Conservation (phyloP, 805 yeast genomes). For the Saturnispora serradocipensis region DNA sequence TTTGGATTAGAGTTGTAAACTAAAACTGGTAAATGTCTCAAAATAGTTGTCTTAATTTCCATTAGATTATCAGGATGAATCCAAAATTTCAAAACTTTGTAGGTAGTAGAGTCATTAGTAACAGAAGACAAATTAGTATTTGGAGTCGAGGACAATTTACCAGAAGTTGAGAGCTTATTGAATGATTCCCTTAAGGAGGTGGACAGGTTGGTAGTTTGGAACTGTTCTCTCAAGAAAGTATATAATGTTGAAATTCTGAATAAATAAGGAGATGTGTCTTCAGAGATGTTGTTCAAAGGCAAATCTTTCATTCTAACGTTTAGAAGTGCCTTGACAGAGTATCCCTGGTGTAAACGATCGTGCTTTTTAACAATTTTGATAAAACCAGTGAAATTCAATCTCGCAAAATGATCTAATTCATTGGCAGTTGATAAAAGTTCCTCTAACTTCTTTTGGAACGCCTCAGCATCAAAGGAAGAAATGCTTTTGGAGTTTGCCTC, state of each 20-base stretch:
- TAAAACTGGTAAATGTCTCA: constrained; percentile 87
- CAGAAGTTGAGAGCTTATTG: constrained; percentile 37
- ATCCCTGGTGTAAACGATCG: constrained; percentile 79
- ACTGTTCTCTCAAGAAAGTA: constrained; percentile 71
- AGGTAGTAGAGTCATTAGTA: constrained; percentile 24
- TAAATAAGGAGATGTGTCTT: constrained; percentile 86
- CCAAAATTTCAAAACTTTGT: constrained; percentile 82
- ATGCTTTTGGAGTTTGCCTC: constrained; percentile 19
- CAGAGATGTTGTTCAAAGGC: constrained; percentile 74
- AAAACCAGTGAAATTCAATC: constrained; percentile 92
- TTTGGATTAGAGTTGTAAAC: constrained; percentile 53
- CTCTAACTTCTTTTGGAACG: constrained; percentile 64
- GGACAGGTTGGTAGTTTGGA: constrained; percentile 29
- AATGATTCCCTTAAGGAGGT: constrained; percentile 37
- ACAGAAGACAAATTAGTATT: constrained; percentile 16
- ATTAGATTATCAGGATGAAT: constrained; percentile 91
- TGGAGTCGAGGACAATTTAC: constrained; percentile 28
- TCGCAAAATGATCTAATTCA: constrained; percentile 80
- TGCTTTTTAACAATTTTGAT: constrained; percentile 92
- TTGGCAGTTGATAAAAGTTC: constrained; percentile 65
- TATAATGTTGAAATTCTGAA: constrained; percentile 76
- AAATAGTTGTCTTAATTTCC: constrained; percentile 94
- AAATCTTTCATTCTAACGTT: constrained; percentile 79
- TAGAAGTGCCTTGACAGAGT: constrained; percentile 82
- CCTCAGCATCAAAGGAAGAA: constrained; percentile 43